These are phyloP conservation scores for Zygosaccharomyces lentus DNA, from an alignment of 805 yeast genomes.

Conservation along the genomic window DNA sequence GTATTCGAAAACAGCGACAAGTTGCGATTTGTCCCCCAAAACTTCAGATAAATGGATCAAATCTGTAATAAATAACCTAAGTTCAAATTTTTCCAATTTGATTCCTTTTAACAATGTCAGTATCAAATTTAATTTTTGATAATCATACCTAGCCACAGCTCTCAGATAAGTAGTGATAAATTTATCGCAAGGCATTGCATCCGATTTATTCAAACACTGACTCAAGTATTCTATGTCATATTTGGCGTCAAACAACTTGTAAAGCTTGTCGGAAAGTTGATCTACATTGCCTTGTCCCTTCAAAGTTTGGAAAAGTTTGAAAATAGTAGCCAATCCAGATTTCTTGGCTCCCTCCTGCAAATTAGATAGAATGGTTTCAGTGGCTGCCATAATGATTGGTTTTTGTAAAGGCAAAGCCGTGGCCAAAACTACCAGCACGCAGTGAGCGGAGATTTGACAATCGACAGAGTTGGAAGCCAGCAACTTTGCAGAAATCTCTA, in stretches of 20 bases:
- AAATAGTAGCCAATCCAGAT: constrained; percentile 45
- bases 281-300: constrained; percentile 40
- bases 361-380: constrained; percentile 50
- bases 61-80: constrained; percentile 38
- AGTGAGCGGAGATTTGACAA: constrained; percentile 77
- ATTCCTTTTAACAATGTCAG: constrained; percentile 36
- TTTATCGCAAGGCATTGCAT: constrained; percentile 36
- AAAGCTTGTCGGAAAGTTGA: constrained; percentile 39
- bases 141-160: constrained; percentile 43
- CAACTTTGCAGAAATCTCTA: constrained; percentile 56
- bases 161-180: constrained; percentile 43
- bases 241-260: constrained; percentile 32
- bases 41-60: constrained; percentile 37
- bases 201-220: constrained; percentile 24
- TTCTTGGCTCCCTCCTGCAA: constrained; percentile 40
- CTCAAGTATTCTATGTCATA: constrained; percentile 19
- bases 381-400: constrained; percentile 55
- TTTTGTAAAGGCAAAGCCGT: constrained; percentile 61
- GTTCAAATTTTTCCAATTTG: constrained; percentile 37
- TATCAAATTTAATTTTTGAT: constrained; percentile 35
- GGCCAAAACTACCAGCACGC: constrained; percentile 71
- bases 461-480: constrained; percentile 49
- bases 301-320: constrained; percentile 47
- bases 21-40: constrained; percentile 37
- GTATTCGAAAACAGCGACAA: constrained; percentile 40